phyloP scores from a whole-genome alignment of 2,329 filamentous ascomycete genomes.

The Mycosphaerella sp. region DNA sequence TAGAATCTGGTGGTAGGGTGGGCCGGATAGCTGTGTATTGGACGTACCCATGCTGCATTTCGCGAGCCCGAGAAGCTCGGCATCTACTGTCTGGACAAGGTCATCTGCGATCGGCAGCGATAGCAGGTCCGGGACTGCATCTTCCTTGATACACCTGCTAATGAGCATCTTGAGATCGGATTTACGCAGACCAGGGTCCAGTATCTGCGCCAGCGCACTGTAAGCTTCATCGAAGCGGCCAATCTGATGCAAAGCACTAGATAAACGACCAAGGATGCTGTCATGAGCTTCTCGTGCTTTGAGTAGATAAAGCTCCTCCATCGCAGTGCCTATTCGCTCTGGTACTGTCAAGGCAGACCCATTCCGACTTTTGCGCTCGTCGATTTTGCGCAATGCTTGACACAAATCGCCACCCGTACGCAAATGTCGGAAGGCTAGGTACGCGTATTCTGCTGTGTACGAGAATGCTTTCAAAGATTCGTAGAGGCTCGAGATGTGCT shows the following conservation, averaged over 20 bases:
- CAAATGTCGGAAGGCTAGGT: slow-evolving; percentile 32
- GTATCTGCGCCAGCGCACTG: slow-evolving; percentile 66
- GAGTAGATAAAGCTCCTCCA: slow-evolving; percentile 34
- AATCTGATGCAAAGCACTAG: slow-evolving; percentile 72
- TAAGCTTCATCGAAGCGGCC: slow-evolving; percentile 79
- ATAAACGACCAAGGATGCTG: slow-evolving; percentile 76
- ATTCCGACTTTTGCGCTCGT: slow-evolving; percentile 27
- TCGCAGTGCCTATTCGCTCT: slow-evolving; percentile 24
- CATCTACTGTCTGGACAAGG: slow-evolving; percentile 72
- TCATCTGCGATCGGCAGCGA: slow-evolving; percentile 67
- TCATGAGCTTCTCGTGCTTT: slow-evolving; percentile 43
- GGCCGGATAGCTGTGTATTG: slow-evolving; percentile 34
- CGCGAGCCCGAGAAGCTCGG: slow-evolving; percentile 66
- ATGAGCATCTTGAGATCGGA: slow-evolving; percentile 64
- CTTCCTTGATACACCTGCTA: slow-evolving; percentile 35
- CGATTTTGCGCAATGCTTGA: slow-evolving; percentile 22
- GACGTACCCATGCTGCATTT: slow-evolving; percentile 56
- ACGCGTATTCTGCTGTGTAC: slow-evolving; percentile 77
- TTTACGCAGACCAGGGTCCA: slow-evolving; percentile 59
- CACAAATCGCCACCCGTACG: slow-evolving; percentile 25
- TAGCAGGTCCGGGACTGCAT: slow-evolving; percentile 47
- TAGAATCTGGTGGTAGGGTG: slow-evolving; percentile 79
- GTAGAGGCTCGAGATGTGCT: slow-evolving; percentile 76
- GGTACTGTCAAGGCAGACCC: slow-evolving; percentile 26
- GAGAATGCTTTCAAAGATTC: slow-evolving; percentile 71